Evolutionary conservation across 192 early-diverging fungal genomes (phyloP).

Genomic region (Backusella circina): DNA sequence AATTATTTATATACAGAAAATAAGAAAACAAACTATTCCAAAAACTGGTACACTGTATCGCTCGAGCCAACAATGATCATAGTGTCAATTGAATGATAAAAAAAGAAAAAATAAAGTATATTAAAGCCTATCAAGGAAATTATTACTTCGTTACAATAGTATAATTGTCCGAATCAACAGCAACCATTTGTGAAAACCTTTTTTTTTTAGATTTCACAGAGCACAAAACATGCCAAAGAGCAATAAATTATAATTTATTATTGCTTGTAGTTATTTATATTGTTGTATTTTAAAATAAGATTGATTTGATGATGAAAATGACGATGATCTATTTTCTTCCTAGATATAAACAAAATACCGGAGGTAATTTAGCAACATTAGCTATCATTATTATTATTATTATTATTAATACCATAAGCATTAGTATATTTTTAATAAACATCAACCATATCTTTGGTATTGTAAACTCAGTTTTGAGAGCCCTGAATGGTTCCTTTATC

Average conservation of each 20-base stretch:
- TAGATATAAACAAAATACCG: neutral
- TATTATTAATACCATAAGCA: neutral
- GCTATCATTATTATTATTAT: neutral
- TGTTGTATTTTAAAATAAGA: neutral
- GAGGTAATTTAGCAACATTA: neutral
- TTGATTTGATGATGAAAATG: neutral
- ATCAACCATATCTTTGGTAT: neutral
- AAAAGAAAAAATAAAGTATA: neutral
- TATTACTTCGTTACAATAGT: neutral
- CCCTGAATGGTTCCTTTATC: neutral
- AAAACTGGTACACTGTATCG: neutral
- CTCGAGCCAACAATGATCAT: conserved; percentile 2
- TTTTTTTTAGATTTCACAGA: neutral
- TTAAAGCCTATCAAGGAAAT: neutral
- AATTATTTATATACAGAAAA: neutral
- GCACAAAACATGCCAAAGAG: neutral
- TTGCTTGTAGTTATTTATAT: neutral
- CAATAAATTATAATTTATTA: neutral
- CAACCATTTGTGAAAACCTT: neutral
- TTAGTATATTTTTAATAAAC: neutral
- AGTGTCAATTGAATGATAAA: neutral
- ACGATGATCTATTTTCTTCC: neutral
- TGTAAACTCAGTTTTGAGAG: neutral
- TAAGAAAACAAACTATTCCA: neutral
- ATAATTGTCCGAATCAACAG: conserved; percentile 7